Percentiles rank a stretch among this genome's conserved stretches.
Conservation (phyloP, 192 early-diverging fungal species). For the Backusella macrospora region DNA sequence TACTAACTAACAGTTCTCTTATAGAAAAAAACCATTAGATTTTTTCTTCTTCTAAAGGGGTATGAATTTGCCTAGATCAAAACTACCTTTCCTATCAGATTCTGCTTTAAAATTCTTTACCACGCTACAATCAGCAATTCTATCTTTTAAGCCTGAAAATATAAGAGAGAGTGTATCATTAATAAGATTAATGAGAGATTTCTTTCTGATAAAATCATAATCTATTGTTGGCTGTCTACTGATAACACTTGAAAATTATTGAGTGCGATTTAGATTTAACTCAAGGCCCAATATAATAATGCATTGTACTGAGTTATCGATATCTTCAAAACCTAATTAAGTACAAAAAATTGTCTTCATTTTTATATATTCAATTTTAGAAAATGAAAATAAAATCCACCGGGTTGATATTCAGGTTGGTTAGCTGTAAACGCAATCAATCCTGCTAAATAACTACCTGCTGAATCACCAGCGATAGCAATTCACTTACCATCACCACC, state of each 20-base stretch:
- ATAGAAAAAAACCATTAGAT: not conserved
- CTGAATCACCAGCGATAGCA: slow-evolving; percentile 49
- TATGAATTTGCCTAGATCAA: not conserved
- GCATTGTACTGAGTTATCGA: slow-evolving; percentile 21
- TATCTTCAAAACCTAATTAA: slow-evolving; percentile 22
- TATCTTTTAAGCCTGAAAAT: slow-evolving; percentile 10
- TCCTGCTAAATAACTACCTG: slow-evolving; percentile 24
- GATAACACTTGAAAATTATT: slow-evolving; percentile 27
- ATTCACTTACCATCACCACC: slow-evolving; percentile 69
- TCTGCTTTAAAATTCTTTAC: slow-evolving; percentile 17
- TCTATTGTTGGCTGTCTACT: slow-evolving; percentile 8
- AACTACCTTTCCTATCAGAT: slow-evolving; percentile 14
- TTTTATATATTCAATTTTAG: not conserved
- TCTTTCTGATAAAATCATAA: slow-evolving; percentile 8
- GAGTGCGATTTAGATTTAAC: not conserved
- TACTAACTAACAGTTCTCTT: not conserved
- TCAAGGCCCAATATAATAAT: slow-evolving; percentile 19
- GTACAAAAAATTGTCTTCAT: not conserved
- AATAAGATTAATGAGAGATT: slow-evolving; percentile 13
- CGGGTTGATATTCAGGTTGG: slow-evolving; percentile 25
- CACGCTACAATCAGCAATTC: not conserved
- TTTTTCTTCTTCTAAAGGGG: too few species aligned
- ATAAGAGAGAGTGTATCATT: slow-evolving; percentile 4
- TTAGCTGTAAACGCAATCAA: slow-evolving; percentile 25
- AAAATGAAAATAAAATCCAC: not conserved